Percentiles rank a stretch among this genome's conserved stretches.
Evolutionary conservation across 2,329 filamentous ascomycete species (phyloP).

Genomic region (Biscogniauxia sp.): DNA sequence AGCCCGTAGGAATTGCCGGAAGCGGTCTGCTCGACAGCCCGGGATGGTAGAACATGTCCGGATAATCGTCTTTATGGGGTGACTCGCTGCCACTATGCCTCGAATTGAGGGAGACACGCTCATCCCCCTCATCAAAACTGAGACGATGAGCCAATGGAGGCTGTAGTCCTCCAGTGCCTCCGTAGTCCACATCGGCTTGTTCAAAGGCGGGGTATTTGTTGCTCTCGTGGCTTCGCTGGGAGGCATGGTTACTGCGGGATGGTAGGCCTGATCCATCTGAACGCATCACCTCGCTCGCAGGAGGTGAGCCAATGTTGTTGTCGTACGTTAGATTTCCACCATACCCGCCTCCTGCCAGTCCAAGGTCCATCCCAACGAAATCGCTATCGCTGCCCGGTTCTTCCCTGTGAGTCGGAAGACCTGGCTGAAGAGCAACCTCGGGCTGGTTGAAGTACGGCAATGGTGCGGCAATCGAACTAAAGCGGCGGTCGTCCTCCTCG

Average conservation of each 20-base stretch:
- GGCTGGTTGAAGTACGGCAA: conserved; percentile 47
- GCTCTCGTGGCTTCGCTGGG: conserved; percentile 39
- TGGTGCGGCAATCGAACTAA: conserved; percentile 48
- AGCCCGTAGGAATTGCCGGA: conserved; percentile 60
- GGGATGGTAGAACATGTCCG: conserved; percentile 92
- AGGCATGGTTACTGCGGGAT: conserved; percentile 37
- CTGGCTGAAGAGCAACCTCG: conserved; percentile 31
- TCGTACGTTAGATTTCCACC: conserved; percentile 52
- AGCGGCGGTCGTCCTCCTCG: conserved; percentile 70
- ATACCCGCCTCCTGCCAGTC: conserved; percentile 71
- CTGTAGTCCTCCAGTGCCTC: conserved; percentile 84
- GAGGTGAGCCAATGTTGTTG: conserved; percentile 43
- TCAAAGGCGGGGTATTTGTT: conserved; percentile 44
- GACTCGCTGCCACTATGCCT: conserved; percentile 63
- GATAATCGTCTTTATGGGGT: conserved; percentile 69
- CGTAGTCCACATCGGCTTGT: conserved; percentile 77
- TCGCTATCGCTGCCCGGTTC: conserved; percentile 69
- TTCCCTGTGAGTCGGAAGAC: conserved; percentile 47
- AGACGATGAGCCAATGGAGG: conserved; percentile 70
- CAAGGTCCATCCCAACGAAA: conserved; percentile 69
- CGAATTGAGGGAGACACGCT: conserved; percentile 59
- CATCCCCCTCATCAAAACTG: conserved; percentile 93
- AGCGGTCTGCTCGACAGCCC: conserved; percentile 66
- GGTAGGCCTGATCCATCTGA: conserved; percentile 50
- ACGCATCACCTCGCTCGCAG: conserved; percentile 37